Percentiles rank a stretch among this genome's conserved stretches.
These are phyloP conservation scores for Kuraishia hungarica DNA, from an alignment of 805 yeast genomes.

Conservation along the genomic window DNA sequence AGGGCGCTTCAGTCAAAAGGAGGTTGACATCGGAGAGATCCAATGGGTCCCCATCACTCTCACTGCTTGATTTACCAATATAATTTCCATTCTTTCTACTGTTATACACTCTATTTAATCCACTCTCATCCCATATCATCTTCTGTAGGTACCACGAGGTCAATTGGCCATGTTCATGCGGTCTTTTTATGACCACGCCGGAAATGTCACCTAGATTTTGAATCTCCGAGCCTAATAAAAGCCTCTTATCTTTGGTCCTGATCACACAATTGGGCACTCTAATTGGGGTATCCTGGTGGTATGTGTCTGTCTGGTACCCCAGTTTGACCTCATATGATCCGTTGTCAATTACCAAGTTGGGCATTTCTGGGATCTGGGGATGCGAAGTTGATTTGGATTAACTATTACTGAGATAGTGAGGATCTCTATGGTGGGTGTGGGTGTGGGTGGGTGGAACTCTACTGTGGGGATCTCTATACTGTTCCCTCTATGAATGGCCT, in stretches of 20 bases:
- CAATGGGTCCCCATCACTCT: slow-evolving; percentile 23
- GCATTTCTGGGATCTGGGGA: too few species aligned
- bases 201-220: slow-evolving; percentile 61
- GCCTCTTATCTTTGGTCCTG: slow-evolving; percentile 65
- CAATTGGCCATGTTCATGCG: slow-evolving; percentile 83
- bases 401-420: too few species aligned
- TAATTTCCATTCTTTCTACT: slow-evolving; percentile 28
- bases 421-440: too few species aligned
- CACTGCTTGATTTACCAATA: slow-evolving; percentile 14
- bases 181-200: slow-evolving; percentile 67
- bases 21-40: slow-evolving; percentile 46
- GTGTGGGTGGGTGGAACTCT: too few species aligned
- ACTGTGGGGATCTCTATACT: too few species aligned
- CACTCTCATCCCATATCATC: slow-evolving; percentile 80
- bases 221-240: slow-evolving; percentile 67
- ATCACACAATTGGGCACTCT: slow-evolving; percentile 63
- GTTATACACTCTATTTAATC: slow-evolving; percentile 19
- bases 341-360: slow-evolving; percentile 64
- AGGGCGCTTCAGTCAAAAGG: slow-evolving; percentile 72
- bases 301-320: slow-evolving; percentile 36
- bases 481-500: too few species aligned
- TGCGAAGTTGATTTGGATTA: too few species aligned
- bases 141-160: slow-evolving; percentile 88
- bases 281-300: slow-evolving; percentile 22
- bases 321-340: slow-evolving; percentile 80